A percentile compares a stretch with the other conserved stretches of the same genome.
Conservation (phyloP, 345 rosid genomes). For the Clausena lansium region DNA sequence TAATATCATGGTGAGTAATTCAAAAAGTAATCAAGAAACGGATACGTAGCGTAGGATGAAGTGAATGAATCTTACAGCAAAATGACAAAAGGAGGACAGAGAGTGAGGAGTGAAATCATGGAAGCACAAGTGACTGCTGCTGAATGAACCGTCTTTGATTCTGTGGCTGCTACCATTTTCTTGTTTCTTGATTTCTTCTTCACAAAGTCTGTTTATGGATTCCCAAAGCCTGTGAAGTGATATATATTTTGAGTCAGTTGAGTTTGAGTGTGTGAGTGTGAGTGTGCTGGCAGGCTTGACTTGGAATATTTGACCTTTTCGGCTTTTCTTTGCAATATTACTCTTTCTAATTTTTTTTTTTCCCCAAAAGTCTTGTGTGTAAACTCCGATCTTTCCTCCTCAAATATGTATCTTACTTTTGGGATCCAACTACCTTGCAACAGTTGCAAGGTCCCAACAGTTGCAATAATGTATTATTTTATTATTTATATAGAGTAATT, state of each 20-base stretch:
- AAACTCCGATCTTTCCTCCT: too few species aligned
- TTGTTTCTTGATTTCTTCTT: background rate
- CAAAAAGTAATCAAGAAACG: background rate
- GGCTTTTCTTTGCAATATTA: too few species aligned
- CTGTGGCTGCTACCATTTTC: constrained; percentile 17
- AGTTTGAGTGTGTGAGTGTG: background rate
- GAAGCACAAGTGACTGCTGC: constrained; percentile 72
- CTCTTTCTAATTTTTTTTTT: too few species aligned
- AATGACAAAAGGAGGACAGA: constrained; percentile 94
- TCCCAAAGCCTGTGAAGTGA: background rate
- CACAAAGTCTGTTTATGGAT: background rate
- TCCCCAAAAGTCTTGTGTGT: too few species aligned
- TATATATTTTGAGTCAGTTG: background rate
- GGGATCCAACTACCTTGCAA: too few species aligned
- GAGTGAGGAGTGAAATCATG: constrained; percentile 70
- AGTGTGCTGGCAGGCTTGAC: too few species aligned
- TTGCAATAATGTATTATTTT: too few species aligned
- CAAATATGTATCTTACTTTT: too few species aligned
- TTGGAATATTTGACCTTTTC: too few species aligned
- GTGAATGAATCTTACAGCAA: constrained; percentile 57
- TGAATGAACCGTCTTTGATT: constrained; percentile 78
- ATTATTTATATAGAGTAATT: too few species aligned
- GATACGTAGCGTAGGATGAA: background rate
- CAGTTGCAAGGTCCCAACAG: too few species aligned
- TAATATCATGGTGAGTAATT: background rate